Percentiles rank a stretch among this genome's conserved stretches.
phyloP scores from a whole-genome alignment of 1,139 yeast genomes.

The Blastobotrys elegans region DNA sequence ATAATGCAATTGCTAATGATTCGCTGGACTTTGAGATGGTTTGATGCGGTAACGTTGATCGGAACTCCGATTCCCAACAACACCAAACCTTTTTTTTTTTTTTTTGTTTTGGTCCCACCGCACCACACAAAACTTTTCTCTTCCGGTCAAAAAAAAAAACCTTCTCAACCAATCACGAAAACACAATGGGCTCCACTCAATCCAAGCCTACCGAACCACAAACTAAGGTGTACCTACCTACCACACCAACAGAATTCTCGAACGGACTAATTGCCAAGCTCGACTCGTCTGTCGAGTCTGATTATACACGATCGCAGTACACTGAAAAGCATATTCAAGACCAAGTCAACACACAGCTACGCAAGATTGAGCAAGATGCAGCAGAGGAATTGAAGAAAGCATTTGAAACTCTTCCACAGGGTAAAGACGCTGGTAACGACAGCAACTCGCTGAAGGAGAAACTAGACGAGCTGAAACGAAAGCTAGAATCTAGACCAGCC shows the following conservation, averaged over 20 bases:
- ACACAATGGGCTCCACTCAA: constrained; percentile 19
- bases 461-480: constrained; percentile 44
- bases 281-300: constrained; percentile 70
- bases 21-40: neutral
- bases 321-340: constrained; percentile 75
- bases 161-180: neutral
- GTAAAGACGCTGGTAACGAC: constrained; percentile 32
- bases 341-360: constrained; percentile 62
- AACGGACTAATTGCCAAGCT: constrained; percentile 64
- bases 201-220: constrained; percentile 4
- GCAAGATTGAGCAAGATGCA: constrained; percentile 57
- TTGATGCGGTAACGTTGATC: too few relatives aligned
- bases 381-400: constrained; percentile 50
- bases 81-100: neutral
- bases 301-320: constrained; percentile 75
- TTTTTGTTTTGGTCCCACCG: neutral
- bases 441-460: constrained; percentile 30
- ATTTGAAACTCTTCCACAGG: constrained; percentile 22
- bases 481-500: constrained; percentile 34
- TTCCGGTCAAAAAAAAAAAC: neutral
- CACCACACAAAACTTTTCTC: neutral
- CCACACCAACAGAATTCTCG: constrained; percentile 71
- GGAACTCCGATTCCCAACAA: neutral
- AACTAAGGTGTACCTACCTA: constrained; percentile 41
- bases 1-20: neutral